A percentile compares a stretch with the other conserved stretches of the same genome.
These are phyloP conservation scores for Pseudogymnoascus sp. DNA, from an alignment of 2,329 filamentous ascomycete genomes.

Conservation along the genomic window DNA sequence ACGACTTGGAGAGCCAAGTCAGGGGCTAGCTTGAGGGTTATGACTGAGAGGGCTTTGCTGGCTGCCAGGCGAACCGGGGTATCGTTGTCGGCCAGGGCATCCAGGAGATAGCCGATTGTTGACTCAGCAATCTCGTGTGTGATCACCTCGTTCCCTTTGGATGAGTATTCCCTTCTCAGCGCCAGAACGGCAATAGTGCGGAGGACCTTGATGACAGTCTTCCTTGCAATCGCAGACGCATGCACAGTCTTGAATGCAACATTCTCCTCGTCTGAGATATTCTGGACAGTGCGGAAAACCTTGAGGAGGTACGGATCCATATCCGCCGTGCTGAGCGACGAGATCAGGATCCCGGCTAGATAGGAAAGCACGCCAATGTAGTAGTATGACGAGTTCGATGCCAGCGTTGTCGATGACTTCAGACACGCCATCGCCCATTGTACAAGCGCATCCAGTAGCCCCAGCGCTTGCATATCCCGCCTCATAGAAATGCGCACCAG, in stretches of 20 bases:
- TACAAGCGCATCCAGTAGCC: constrained; percentile 59
- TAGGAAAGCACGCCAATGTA: constrained; percentile 75
- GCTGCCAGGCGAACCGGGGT: constrained; percentile 84
- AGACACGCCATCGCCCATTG: constrained; percentile 61
- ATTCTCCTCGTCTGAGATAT: constrained; percentile 44
- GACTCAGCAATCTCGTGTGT: constrained; percentile 57
- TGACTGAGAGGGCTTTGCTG: constrained; percentile 83
- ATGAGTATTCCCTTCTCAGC: constrained; percentile 40
- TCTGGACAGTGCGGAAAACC: constrained; percentile 58
- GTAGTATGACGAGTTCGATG: constrained; percentile 53
- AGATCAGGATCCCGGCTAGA: constrained; percentile 61
- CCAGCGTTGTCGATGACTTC: constrained; percentile 28
- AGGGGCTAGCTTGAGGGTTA: constrained; percentile 68
- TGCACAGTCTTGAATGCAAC: constrained; percentile 45
- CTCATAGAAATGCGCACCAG: constrained; percentile 76
- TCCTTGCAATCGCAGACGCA: constrained; percentile 70
- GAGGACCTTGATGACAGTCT: constrained; percentile 76
- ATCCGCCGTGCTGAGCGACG: constrained; percentile 64
- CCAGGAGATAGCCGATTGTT: constrained; percentile 72
- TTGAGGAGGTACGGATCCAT: constrained; percentile 56
- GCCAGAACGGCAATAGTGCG: constrained; percentile 63
- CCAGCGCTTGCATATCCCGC: constrained; percentile 75
- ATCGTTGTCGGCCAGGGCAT: constrained; percentile 73
- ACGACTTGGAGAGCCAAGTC: constrained; percentile 83
- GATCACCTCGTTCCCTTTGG: constrained; percentile 13